These are phyloP conservation scores for Cladosporium oxysporum DNA, from an alignment of 2,329 filamentous ascomycete genomes.

Conservation along the genomic window DNA sequence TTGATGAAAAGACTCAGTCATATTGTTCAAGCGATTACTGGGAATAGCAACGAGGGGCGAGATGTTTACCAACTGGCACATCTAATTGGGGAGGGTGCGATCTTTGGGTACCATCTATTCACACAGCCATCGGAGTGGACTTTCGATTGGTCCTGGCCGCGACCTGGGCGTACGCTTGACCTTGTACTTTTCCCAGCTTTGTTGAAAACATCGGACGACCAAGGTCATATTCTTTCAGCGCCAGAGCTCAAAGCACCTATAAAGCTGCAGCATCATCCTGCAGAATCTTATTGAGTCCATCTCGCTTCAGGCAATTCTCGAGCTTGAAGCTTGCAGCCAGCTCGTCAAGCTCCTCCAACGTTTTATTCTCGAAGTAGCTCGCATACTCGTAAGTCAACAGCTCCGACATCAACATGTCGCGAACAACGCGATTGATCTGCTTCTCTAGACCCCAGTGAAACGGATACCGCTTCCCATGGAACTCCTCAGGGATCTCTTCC, in stretches of 20 bases:
- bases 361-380: constrained; percentile 55
- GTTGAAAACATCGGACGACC: background rate
- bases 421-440: constrained; percentile 22
- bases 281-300: constrained; percentile 54
- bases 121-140: background rate
- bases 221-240: background rate
- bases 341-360: constrained; percentile 55
- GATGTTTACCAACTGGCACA: background rate
- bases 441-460: constrained; percentile 23
- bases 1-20: background rate
- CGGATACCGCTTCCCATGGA: constrained; percentile 23
- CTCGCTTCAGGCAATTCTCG: constrained; percentile 54
- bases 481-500: constrained; percentile 47
- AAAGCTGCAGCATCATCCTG: constrained; percentile 22
- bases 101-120: background rate
- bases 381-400: constrained; percentile 54
- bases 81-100: background rate
- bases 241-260: background rate
- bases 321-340: constrained; percentile 55
- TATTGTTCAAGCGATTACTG: background rate
- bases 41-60: background rate
- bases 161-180: background rate
- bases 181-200: constrained; percentile 5
- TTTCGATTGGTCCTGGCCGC: background rate
- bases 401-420: constrained; percentile 24